phyloP scores from a whole-genome alignment of 2,329 filamentous ascomycete genomes.

The Nothophoma quercina region DNA sequence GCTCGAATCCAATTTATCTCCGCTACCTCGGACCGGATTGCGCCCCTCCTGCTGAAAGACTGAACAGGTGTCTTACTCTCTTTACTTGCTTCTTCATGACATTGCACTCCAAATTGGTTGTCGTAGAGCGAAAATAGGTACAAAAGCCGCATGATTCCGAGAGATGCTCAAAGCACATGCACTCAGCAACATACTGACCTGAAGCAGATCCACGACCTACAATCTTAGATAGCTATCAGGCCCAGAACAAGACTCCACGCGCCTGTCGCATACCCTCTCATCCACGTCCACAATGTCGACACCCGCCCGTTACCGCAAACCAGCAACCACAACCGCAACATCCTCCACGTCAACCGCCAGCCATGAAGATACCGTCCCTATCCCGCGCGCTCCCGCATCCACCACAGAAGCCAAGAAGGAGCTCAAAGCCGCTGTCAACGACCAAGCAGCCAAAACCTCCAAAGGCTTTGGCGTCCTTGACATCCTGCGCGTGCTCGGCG shows the following conservation, averaged over 20 bases:
- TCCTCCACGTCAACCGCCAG: background rate
- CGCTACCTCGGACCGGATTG: conserved; percentile 20
- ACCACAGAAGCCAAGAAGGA: conserved; percentile 35
- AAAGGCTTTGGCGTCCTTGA: conserved; percentile 60
- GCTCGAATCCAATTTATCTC: conserved; percentile 19
- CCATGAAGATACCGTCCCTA: conserved; percentile 1
- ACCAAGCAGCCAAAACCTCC: conserved; percentile 32
- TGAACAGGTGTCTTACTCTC: conserved; percentile 12
- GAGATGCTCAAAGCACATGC: background rate
- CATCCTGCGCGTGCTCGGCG: conserved; percentile 72
- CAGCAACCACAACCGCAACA: conserved; percentile 19
- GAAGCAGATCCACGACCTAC: background rate
- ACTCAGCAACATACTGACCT: background rate
- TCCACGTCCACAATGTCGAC: conserved; percentile 27
- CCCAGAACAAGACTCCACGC: too few species aligned
- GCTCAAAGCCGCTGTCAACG: conserved; percentile 33
- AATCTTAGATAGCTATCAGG: too few species aligned
- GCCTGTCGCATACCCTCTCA: too few species aligned
- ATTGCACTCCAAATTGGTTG: background rate
- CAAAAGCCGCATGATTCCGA: background rate
- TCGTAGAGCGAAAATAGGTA: background rate
- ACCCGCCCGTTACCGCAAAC: conserved; percentile 32
- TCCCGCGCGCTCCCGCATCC: conserved; percentile 14
- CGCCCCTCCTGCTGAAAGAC: conserved; percentile 4
- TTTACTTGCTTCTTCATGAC: background rate